Percentiles rank a stretch among this genome's conserved stretches.
phyloP scores from a whole-genome alignment of 495 filamentous ascomycete species.

The Aspergillus saccharolyticus region DNA sequence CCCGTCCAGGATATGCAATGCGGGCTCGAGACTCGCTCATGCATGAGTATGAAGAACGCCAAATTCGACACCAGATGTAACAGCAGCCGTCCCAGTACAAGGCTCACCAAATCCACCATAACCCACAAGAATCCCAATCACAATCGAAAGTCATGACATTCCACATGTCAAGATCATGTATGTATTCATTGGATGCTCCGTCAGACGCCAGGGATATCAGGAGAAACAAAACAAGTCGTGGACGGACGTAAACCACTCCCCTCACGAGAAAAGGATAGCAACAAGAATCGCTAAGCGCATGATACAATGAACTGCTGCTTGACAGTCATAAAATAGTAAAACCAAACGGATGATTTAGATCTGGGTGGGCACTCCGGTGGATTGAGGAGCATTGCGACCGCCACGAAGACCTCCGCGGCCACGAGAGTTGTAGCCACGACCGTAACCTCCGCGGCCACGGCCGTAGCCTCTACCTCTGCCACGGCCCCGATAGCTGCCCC shows the following conservation, averaged over 20 bases:
- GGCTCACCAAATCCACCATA: conserved; percentile 20
- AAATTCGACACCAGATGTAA: conserved; percentile 17
- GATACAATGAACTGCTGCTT: conserved; percentile 6
- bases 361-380: conserved; percentile 40
- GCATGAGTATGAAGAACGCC: conserved; percentile 22
- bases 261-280: conserved; percentile 10
- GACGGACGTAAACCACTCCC: conserved; percentile 18
- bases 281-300: conserved; percentile 26
- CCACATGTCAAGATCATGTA: conserved; percentile 8
- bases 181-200: conserved; percentile 17
- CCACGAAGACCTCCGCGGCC: conserved; percentile 36
- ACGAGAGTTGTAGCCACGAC: conserved; percentile 42
- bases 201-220: conserved; percentile 24
- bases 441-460: conserved; percentile 51
- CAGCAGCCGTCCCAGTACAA: conserved; percentile 13
- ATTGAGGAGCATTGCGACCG: conserved; percentile 36
- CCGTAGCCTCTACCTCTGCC: conserved; percentile 61
- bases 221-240: conserved; percentile 11
- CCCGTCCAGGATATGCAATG: conserved; percentile 17
- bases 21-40: conserved; percentile 18
- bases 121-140: conserved; percentile 18
- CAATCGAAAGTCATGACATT: conserved; percentile 14
- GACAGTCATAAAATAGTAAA: conserved; percentile 15
- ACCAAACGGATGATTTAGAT: conserved; percentile 21
- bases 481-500: conserved; percentile 65